Percentiles rank a stretch among this genome's conserved stretches.
These are phyloP conservation scores for Cyberlindnera subsufficiens DNA, from an alignment of 805 yeast species.

Conservation along the genomic window DNA sequence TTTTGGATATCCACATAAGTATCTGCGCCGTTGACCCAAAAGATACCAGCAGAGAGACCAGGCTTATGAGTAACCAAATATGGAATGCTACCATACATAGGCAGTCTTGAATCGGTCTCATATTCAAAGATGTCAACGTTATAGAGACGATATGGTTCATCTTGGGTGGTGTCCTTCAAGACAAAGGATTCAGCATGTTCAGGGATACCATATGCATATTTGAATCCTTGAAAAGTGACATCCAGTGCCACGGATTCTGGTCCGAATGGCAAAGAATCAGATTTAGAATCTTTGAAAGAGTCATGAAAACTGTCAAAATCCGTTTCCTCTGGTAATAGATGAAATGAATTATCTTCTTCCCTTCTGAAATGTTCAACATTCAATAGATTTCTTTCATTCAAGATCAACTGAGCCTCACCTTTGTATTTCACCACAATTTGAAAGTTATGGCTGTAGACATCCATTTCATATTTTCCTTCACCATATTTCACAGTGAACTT, in stretches of 20 bases:
- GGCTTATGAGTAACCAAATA: conserved; percentile 67
- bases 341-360: conserved; percentile 32
- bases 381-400: conserved; percentile 67
- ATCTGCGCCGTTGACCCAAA: conserved; percentile 93
- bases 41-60: conserved; percentile 61
- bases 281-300: conserved; percentile 56
- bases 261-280: conserved; percentile 68
- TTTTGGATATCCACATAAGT: conserved; percentile 69
- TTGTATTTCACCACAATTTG: conserved; percentile 31
- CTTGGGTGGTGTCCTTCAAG: conserved; percentile 56
- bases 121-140: conserved; percentile 96
- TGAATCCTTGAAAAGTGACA: conserved; percentile 52
- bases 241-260: conserved; percentile 90
- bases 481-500: conserved; percentile 31
- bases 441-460: conserved; percentile 36
- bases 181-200: conserved; percentile 86
- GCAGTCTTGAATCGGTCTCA: conserved; percentile 70
- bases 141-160: conserved; percentile 79
- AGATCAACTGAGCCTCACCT: conserved; percentile 40
- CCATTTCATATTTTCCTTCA: conserved; percentile 34
- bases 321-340: conserved; percentile 53
- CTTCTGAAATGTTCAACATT: conserved; percentile 81
- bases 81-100: conserved; percentile 96
- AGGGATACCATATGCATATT: conserved; percentile 86
- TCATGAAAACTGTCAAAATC: conserved; percentile 67